Base-by-base conservation (phyloP, 768 basidiomycete species). In the Neoboletus subvelutipes region DNA sequence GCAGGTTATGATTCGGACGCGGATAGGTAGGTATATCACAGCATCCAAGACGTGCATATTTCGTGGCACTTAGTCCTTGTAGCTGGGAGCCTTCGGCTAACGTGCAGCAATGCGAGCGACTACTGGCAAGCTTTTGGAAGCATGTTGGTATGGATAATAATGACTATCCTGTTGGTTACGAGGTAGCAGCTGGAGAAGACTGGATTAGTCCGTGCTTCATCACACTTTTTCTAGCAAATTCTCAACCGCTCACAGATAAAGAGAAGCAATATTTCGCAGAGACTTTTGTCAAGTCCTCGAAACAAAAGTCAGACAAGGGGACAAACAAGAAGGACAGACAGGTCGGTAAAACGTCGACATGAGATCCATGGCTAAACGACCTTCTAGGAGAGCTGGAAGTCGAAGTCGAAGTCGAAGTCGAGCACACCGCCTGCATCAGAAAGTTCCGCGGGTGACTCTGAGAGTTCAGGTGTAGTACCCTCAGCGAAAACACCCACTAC, bases 71-170 rank as follows among this genome's bases (percentile, higher is more conserved):
- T 42, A 33, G 6, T 43, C 0, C 29, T 37, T 56, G 43, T 55
- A 90, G 88, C 62, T 90, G 88, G 88, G 88, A 90, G 56, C 88
- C 88, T 12, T 71, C 77, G 50, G 71, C 70, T 8, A 87, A 90
- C 65, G 75, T 90, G 15, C 61, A 67, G 36, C 73, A 77, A 28
- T 90, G 88, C 64, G 70, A 79, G 17, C 78, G 83, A 20, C 75
- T 90, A 17, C 70, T 88, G 26, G 58, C 68, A n/a, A 84, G 83
- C 58, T 90, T 90, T 66, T 87, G 85, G 85, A 65, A 70, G 6
- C 77, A 86, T 50, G 61, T 89, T 20, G 87, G 87, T 1, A 67
- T 68, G 18, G 84, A 88, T 56, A 66, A 87, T 51, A 48, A 76
- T 0, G 84, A 87, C 62, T 86, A 86, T 68, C 43, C 59, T 11